Percentiles rank a stretch among this genome's conserved stretches.
phyloP scores from a whole-genome alignment of 306 rosid genomes.

The Trifolium repens region DNA sequence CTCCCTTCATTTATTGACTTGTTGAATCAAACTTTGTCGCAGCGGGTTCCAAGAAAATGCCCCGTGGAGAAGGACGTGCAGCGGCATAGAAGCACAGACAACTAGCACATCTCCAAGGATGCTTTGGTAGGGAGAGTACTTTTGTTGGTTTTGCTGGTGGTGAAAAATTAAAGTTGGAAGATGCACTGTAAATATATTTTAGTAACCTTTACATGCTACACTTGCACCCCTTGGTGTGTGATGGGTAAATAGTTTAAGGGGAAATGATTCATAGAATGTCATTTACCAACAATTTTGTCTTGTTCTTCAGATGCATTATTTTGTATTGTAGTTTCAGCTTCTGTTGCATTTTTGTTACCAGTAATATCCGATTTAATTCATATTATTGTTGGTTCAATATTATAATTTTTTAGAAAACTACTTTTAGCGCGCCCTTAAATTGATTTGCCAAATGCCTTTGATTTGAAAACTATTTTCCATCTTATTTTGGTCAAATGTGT shows the following conservation, averaged over 20 bases:
- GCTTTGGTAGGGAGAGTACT: background rate
- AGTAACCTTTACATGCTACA: slow-evolving; percentile 10
- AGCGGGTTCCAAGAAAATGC: slow-evolving; percentile 67
- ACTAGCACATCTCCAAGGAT: background rate
- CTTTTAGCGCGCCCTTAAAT: background rate
- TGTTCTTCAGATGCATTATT: background rate
- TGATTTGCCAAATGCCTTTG: background rate
- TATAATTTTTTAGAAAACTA: background rate
- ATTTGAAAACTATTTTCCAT: background rate
- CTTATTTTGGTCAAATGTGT: background rate
- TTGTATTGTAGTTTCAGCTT: background rate
- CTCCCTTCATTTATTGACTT: slow-evolving; percentile 11
- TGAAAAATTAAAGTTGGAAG: background rate
- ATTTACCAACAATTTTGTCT: background rate
- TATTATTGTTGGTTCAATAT: background rate
- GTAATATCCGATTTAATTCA: background rate
- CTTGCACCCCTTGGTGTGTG: slow-evolving; percentile 20
- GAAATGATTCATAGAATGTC: background rate
- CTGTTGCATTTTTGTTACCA: background rate
- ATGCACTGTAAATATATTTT: slow-evolving; percentile 37
- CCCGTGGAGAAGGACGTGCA: slow-evolving; percentile 69
- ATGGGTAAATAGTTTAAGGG: slow-evolving; percentile 9
- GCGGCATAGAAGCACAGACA: slow-evolving; percentile 4
- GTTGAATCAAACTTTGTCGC: slow-evolving; percentile 44
- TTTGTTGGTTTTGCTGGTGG: slow-evolving; percentile 6